Evolutionary conservation across 2,329 filamentous ascomycete genomes (phyloP).

Genomic region (Chrysoporthe puriensis): DNA sequence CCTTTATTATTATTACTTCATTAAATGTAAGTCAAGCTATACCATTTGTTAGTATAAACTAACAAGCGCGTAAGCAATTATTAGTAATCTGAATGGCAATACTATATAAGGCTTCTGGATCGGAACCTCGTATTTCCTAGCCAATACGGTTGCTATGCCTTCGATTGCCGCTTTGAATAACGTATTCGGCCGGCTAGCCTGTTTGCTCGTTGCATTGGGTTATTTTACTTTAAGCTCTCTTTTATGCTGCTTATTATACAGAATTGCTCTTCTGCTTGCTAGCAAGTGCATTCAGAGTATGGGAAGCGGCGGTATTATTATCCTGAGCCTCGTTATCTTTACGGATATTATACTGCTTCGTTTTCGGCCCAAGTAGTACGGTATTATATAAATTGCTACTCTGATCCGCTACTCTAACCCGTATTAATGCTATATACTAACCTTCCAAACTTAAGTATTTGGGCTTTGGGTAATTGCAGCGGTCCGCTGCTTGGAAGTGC

Average conservation of each 20-base stretch:
- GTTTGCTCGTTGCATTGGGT: conserved; percentile 38
- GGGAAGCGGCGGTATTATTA: conserved; percentile 44
- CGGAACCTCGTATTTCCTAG: conserved; percentile 36
- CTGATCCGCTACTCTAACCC: too few species aligned
- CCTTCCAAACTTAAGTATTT: conserved; percentile 33
- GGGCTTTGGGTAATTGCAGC: conserved; percentile 46
- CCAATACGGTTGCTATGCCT: conserved; percentile 35
- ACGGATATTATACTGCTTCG: conserved; percentile 47
- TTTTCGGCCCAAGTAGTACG: conserved; percentile 37
- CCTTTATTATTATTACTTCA: too few species aligned
- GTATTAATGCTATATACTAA: too few species aligned
- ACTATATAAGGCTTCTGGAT: conserved; percentile 37
- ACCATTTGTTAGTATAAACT: too few species aligned
- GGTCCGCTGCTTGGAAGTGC: conserved; percentile 45
- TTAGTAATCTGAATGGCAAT: too few species aligned
- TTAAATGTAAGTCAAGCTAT: too few species aligned
- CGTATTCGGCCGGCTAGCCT: conserved; percentile 39
- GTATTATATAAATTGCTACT: too few species aligned
- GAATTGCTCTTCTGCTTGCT: conserved; percentile 40
- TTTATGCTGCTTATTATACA: conserved; percentile 41
- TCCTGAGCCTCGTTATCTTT: conserved; percentile 44
- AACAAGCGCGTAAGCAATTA: too few species aligned
- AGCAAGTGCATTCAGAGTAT: conserved; percentile 45
- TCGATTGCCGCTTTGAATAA: conserved; percentile 39
- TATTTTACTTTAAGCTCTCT: conserved; percentile 48